Evolutionary conservation across 73 alveolate species (phyloP).

Genomic region (Tetrahymena thermophila): DNA sequence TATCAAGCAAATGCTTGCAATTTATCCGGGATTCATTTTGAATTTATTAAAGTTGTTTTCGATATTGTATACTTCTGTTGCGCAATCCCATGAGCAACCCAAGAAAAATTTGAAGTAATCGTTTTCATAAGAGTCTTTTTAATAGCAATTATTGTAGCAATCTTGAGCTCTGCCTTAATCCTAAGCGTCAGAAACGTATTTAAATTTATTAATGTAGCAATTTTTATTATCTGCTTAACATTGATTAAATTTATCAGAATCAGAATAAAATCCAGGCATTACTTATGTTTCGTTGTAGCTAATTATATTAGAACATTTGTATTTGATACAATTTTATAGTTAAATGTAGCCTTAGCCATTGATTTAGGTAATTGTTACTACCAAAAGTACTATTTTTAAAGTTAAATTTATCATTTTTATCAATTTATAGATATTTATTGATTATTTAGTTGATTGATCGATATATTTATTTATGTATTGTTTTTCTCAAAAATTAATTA

Average conservation of each 20-base stretch:
- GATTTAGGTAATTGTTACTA: not conserved
- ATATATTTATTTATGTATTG: too few species aligned
- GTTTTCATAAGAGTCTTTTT: not conserved
- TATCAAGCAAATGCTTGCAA: not conserved
- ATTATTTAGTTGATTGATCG: too few species aligned
- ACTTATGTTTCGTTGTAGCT: not conserved
- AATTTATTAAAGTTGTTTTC: not conserved
- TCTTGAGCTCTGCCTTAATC: not conserved
- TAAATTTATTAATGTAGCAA: not conserved
- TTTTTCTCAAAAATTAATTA: too few species aligned
- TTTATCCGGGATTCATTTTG: not conserved
- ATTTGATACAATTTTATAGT: not conserved
- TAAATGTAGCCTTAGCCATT: not conserved
- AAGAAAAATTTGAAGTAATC: not conserved
- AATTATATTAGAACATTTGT: not conserved
- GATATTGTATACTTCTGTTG: not conserved
- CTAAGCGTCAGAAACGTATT: not conserved
- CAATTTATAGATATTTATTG: not conserved
- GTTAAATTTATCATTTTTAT: not conserved
- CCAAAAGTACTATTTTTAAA: not conserved
- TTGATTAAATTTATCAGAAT: not conserved
- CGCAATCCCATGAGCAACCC: not conserved
- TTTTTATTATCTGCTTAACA: not conserved
- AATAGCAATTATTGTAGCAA: not conserved
- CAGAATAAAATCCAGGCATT: not conserved